phyloP scores from a whole-genome alignment of 164 flowering plant genomes.

The Chimonanthus praecox region DNA sequence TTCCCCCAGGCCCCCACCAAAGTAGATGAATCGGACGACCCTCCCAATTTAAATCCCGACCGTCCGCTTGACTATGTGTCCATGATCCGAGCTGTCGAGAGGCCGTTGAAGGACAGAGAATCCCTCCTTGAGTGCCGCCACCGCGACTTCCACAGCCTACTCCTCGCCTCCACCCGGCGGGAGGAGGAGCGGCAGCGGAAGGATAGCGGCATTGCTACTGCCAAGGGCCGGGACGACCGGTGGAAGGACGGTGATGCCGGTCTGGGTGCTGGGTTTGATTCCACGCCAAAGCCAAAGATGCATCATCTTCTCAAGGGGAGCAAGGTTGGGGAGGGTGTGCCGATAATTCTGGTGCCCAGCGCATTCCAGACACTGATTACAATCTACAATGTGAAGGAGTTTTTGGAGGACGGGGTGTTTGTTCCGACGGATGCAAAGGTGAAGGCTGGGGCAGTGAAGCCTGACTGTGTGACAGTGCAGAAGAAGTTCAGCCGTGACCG shows the following conservation, averaged over 20 bases:
- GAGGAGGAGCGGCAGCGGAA: constrained; percentile 86
- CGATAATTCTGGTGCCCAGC: constrained; percentile 93
- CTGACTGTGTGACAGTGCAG: constrained; percentile 96
- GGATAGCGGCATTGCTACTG: constrained; percentile 57
- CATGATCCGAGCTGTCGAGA: constrained; percentile 54
- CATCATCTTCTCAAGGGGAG: constrained; percentile 46
- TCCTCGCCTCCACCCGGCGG: constrained; percentile 48
- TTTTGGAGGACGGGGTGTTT: constrained; percentile 93
- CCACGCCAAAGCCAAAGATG: constrained; percentile 55
- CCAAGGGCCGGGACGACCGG: constrained; percentile 69
- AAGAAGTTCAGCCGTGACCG: constrained; percentile 96
- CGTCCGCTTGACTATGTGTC: constrained; percentile 26
- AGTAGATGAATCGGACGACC: constrained; percentile 8
- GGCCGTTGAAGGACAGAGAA: constrained; percentile 76
- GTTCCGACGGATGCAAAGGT: constrained; percentile 87
- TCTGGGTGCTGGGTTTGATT: constrained; percentile 49
- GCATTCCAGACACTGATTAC: constrained; percentile 94
- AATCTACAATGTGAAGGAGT: constrained; percentile 96
- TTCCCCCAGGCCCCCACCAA: not conserved
- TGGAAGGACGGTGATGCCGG: constrained; percentile 51
- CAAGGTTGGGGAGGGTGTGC: constrained; percentile 95
- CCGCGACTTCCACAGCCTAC: constrained; percentile 63
- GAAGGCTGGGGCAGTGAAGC: constrained; percentile 66
- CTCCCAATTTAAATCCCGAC: not conserved
- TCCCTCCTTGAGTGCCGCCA: constrained; percentile 61